Evolutionary conservation across 2,329 filamentous ascomycete species (phyloP), one percentile per base, ranked within the genome.

Genomic region (Cladosporium colombiae): DNA sequence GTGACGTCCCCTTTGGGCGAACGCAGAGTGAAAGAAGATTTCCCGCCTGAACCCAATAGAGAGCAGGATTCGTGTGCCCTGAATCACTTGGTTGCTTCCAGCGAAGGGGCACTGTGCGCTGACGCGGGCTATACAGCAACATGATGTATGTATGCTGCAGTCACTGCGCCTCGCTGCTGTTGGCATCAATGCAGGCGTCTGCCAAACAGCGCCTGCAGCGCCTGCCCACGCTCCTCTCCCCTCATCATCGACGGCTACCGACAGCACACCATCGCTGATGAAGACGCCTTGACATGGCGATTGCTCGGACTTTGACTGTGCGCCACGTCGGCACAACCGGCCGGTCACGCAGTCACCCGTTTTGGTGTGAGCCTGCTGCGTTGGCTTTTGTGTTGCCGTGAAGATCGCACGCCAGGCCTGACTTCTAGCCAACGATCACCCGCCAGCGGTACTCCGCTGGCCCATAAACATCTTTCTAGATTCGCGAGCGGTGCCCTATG

Each of bases 211-310:
- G 56, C 56, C 56, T 27, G 8, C 50, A 10, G 21, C 55, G 55
- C 33, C 55, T n/a, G 31, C 14, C 21, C 61, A 56, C 61, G 61
- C 49, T 56, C 31, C 25, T 56, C 61, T 16, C n/a, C 33, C 33
- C 50, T 37, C n/a, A n/a, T n/a, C 46, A 55, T 63, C 61, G 14
- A 56, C 61, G 61, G 61, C 33, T 63, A 31, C 61, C 35, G n/a
- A 63, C 61, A 63, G 61, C 56, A 59, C 50, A 37, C 61, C 60
- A 55, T 52, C 31, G 44, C 44, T 31, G 60, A 62, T 44, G 49
- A 55, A 53, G 52, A 46, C n/a, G n/a, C 55, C 14, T 40, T 57
- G 31, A 40, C 23, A 49, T 56, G 61, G 50, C 61, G 50, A 56
- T 56, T 63, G 35, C 50, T 63, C 61, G 61, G 61, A 35, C 59